Conservation (phyloP, 192 early-diverging fungal species). For the Backusella sp. region DNA sequence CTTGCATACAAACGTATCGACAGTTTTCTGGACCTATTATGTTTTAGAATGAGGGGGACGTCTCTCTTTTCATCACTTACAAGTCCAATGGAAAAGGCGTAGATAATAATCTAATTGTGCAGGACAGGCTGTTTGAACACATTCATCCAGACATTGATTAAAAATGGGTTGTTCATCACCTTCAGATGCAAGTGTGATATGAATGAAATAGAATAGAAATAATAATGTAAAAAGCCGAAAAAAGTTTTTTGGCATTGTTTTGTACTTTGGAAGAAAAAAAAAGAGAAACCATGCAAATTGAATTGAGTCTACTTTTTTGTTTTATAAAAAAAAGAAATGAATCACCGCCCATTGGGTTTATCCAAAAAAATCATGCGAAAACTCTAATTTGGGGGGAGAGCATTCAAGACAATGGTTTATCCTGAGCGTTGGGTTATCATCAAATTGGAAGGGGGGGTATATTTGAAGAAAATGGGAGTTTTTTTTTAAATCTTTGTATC, state of each 20-base stretch:
- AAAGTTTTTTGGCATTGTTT: not conserved
- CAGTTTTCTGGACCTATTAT: slow-evolving; percentile 79
- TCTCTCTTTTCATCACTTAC: slow-evolving; percentile 25
- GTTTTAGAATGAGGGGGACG: slow-evolving; percentile 43
- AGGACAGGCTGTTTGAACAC: not conserved
- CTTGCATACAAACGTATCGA: slow-evolving; percentile 85
- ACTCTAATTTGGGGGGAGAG: not conserved
- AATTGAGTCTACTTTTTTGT: not conserved
- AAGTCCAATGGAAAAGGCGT: slow-evolving; percentile 71
- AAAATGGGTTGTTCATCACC: slow-evolving; percentile 8
- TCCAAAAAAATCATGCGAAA: not conserved
- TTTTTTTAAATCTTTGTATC: slow-evolving; percentile 3
- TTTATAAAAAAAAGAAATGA: not conserved
- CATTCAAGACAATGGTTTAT: not conserved
- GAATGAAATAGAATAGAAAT: not conserved
- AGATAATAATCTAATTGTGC: slow-evolving; percentile 30
- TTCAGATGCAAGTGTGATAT: not conserved
- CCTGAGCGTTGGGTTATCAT: too few species aligned
- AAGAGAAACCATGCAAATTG: not conserved
- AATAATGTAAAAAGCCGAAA: not conserved
- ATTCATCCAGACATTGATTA: not conserved
- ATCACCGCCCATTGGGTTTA: not conserved
- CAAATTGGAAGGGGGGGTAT: not conserved
- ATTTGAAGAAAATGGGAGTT: too few species aligned
- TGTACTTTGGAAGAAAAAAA: not conserved